A percentile compares a stretch with the other conserved stretches of the same genome.
These are phyloP conservation scores for Hypoxylon fuscum DNA, from an alignment of 495 filamentous ascomycete genomes.

Conservation along the genomic window DNA sequence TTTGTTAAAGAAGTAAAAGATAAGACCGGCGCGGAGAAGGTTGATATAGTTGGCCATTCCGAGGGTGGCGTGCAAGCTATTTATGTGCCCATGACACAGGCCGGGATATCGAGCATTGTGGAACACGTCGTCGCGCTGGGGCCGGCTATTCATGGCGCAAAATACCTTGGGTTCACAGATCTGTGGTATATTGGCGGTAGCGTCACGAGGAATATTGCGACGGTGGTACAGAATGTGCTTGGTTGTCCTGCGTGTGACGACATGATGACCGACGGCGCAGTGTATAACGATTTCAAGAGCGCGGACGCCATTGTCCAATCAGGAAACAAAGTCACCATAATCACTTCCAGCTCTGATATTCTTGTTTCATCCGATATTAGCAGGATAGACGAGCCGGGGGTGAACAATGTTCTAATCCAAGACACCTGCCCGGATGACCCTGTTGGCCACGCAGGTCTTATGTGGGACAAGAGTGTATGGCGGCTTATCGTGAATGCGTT, in stretches of 20 bases:
- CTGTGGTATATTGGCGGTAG: constrained; percentile 56
- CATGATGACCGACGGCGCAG: constrained; percentile 47
- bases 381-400: constrained; percentile 57
- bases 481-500: constrained; percentile 63
- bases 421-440: constrained; percentile 55
- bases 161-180: constrained; percentile 57
- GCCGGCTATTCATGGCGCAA: constrained; percentile 61
- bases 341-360: constrained; percentile 58
- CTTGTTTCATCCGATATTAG: constrained; percentile 59
- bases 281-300: constrained; percentile 50
- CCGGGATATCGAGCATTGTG: constrained; percentile 51
- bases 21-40: constrained; percentile 54
- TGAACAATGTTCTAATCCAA: constrained; percentile 58
- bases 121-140: constrained; percentile 60
- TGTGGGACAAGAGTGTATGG: constrained; percentile 65
- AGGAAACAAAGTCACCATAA: constrained; percentile 59
- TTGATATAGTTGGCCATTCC: constrained; percentile 64
- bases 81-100: constrained; percentile 60
- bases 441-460: constrained; percentile 63
- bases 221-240: constrained; percentile 47
- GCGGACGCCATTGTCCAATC: constrained; percentile 57
- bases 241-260: constrained; percentile 62
- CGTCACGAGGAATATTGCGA: constrained; percentile 37
- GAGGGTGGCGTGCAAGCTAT: constrained; percentile 63
- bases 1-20: constrained; percentile 56